A percentile compares a stretch with the other conserved stretches of the same genome.
Conservation (phyloP, 176 grass and related monocot genomes). For the Triticum turgidum region DNA sequence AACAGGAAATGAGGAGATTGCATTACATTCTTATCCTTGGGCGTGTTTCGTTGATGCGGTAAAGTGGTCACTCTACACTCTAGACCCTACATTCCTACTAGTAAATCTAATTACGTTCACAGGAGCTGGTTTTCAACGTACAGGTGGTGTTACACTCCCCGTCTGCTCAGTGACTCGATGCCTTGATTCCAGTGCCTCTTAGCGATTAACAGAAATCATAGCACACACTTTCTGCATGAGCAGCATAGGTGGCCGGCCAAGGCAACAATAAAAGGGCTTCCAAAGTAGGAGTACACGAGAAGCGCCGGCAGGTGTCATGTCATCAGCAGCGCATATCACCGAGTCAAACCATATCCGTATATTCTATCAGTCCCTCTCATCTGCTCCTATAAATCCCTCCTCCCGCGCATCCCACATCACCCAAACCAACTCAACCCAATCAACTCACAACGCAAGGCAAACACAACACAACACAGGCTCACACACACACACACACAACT, state of each 20-base stretch:
- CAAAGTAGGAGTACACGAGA: slow-evolving; percentile 8
- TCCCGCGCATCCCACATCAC: slow-evolving; percentile 29
- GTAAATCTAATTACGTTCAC: slow-evolving; percentile 22
- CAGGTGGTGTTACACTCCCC: slow-evolving; percentile 12
- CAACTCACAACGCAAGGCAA: background rate
- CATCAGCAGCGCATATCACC: slow-evolving; percentile 41
- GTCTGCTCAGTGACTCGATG: background rate
- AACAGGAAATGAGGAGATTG: background rate
- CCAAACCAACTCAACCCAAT: slow-evolving; percentile 26
- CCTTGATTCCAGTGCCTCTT: background rate
- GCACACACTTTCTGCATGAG: slow-evolving; percentile 4
- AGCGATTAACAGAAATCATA: background rate
- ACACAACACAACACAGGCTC: background rate
- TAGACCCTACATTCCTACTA: slow-evolving; percentile 20
- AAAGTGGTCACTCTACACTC: slow-evolving; percentile 8
- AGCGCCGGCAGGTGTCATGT: slow-evolving; percentile 27
- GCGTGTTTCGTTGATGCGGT: background rate
- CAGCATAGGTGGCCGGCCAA: slow-evolving; percentile 19
- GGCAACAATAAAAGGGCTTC: slow-evolving; percentile 32
- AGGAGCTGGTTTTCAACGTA: slow-evolving; percentile 31
- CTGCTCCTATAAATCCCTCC: slow-evolving; percentile 49
- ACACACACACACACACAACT: background rate
- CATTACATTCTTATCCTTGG: slow-evolving; percentile 29
- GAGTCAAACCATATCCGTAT: slow-evolving; percentile 57
- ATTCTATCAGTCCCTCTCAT: slow-evolving; percentile 22